Percentiles rank a stretch among this genome's conserved stretches.
phyloP scores from a whole-genome alignment of 2,329 filamentous ascomycete genomes.

The Apiospora koreana region DNA sequence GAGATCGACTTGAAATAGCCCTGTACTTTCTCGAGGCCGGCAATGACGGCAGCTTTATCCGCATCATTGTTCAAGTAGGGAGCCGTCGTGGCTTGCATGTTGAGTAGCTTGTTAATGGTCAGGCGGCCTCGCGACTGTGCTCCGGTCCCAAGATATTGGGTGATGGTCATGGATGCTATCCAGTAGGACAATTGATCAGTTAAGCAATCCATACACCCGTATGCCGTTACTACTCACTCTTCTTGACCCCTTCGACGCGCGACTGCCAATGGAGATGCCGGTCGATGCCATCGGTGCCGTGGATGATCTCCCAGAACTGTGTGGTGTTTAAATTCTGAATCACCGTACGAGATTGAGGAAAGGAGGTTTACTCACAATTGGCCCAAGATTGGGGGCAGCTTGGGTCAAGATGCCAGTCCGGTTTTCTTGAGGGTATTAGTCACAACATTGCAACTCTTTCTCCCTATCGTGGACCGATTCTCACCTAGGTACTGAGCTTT shows the following conservation, averaged over 20 bases:
- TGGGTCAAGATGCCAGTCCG: constrained; percentile 53
- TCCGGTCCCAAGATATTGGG: constrained; percentile 63
- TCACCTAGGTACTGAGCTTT: constrained; percentile 44
- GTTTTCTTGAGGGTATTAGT: constrained; percentile 18
- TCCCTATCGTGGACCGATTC: constrained; percentile 5
- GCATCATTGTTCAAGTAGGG: constrained; percentile 58
- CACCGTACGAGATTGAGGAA: too few species aligned
- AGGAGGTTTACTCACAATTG: constrained; percentile 42
- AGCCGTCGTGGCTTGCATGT: constrained; percentile 55
- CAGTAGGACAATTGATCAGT: too few species aligned
- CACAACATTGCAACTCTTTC: background rate
- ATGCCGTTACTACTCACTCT: constrained; percentile 16
- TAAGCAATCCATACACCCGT: too few species aligned
- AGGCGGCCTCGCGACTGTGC: constrained; percentile 59
- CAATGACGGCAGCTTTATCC: constrained; percentile 60
- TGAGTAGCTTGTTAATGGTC: constrained; percentile 57
- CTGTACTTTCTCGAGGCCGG: constrained; percentile 60
- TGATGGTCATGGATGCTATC: constrained; percentile 48
- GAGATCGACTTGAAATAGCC: constrained; percentile 53
- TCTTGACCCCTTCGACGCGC: constrained; percentile 50
- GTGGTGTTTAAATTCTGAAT: background rate
- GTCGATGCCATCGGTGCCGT: constrained; percentile 55
- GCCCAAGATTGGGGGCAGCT: constrained; percentile 64
- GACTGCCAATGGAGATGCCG: constrained; percentile 66
- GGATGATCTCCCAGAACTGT: constrained; percentile 57